Conservation (phyloP, 1,284 basidiomycete species). For the Ceratobasidium sp. region DNA sequence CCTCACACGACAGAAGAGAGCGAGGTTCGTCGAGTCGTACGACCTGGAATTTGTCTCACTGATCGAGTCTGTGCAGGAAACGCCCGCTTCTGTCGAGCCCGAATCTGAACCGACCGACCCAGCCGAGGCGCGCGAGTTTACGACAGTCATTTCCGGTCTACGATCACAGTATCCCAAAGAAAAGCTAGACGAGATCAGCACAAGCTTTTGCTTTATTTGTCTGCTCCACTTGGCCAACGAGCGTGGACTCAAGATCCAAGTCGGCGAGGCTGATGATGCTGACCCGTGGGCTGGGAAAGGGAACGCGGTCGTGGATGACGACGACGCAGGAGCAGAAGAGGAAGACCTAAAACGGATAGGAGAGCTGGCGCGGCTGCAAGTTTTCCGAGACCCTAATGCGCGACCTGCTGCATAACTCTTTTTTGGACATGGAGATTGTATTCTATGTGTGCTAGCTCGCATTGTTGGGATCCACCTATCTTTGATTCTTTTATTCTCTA, state of each 20-base stretch:
- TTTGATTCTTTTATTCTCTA: slow-evolving; percentile 29
- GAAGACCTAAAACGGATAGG: slow-evolving; percentile 62
- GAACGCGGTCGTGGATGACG: slow-evolving; percentile 52
- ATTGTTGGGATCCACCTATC: slow-evolving; percentile 8
- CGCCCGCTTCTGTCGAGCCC: slow-evolving; percentile 55
- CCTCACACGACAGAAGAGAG: slow-evolving; percentile 60
- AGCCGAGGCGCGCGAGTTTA: slow-evolving; percentile 79
- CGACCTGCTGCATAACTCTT: slow-evolving; percentile 63
- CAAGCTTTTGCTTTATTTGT: slow-evolving; percentile 99
- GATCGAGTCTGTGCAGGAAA: slow-evolving; percentile 31
- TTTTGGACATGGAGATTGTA: slow-evolving; percentile 7
- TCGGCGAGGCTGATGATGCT: slow-evolving; percentile 58
- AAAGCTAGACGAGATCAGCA: slow-evolving; percentile 98
- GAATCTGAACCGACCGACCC: slow-evolving; percentile 65
- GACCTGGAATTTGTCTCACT: background rate
- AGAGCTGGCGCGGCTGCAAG: slow-evolving; percentile 81
- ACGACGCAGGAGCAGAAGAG: slow-evolving; percentile 54
- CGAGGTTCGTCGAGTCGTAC: slow-evolving; percentile 53
- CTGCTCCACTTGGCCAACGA: slow-evolving; percentile 95
- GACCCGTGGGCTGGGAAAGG: slow-evolving; percentile 53
- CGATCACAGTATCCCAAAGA: slow-evolving; percentile 87
- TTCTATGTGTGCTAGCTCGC: slow-evolving; percentile 4
- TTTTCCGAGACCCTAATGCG: slow-evolving; percentile 78
- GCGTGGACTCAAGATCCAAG: slow-evolving; percentile 86
- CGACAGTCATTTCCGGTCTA: slow-evolving; percentile 85